Evolutionary conservation across 2,329 filamentous ascomycete genomes (phyloP), one percentile per base, ranked within the genome.

Genomic region (Colletotrichum agaves): DNA sequence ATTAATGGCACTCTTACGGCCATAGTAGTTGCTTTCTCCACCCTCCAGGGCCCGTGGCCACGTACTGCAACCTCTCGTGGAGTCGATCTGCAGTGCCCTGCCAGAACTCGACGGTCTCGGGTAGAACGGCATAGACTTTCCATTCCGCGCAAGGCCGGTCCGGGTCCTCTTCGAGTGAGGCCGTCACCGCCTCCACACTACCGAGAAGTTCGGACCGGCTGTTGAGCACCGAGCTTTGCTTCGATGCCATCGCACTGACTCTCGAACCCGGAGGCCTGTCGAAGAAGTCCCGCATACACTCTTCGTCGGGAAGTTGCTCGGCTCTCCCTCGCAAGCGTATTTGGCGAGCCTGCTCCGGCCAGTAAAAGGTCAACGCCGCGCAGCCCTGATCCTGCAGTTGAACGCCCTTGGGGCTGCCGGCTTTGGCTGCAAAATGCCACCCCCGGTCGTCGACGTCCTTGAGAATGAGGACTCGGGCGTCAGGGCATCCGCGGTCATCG

Each of bases 1-100:
- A 37, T 13, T 37, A 2, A 37, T 37, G 35, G 2, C 35, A 2
- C 7, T 37, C 35, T 21, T 27, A 50, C 3, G 47, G 47, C 47
- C 47, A 50, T 5, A 50, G 23, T 31, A 33, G 10, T 3, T 33
- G 27, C 4, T 11, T 50, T 0, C 17, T 23, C 47, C 47, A 50
- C n/a, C 1, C 1, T 11, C 10, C 31, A 5, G 1, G 4, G 3
- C 0, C 2, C 13, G 1, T 13, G 2, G 0, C 27, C 6, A 37
- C 35, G 3, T 50, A 50, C 10, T 23, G 2, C 4, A 50, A 0
- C 31, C 47, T 50, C 1, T 50, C 15, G 6, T 50, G 47, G 8
- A 50, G 47, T 4, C 47, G 47, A 0, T 6, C 31, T 31, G 27
- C 23, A 33, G 47, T n/a, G n/a, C 47, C 47, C 2, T 50, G 47